Percentiles rank a stretch among this genome's conserved stretches.
Conservation (phyloP, 1,139 yeast genomes). For the Sugiyamaella novakii region DNA sequence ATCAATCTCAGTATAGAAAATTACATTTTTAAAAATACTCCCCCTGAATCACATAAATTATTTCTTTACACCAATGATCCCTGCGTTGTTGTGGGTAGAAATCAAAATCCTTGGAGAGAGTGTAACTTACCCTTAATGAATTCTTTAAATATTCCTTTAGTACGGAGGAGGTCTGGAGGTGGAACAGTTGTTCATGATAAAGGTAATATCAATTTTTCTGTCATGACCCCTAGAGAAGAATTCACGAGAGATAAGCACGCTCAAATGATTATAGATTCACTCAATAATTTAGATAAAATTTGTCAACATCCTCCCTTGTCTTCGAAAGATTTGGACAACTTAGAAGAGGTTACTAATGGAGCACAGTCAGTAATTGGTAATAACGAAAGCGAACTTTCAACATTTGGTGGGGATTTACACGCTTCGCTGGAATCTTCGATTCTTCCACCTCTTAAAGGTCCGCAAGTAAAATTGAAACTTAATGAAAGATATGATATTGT, state of each 20-base stretch:
- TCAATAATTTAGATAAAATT: slow-evolving; percentile 43
- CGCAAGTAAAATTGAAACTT: slow-evolving; percentile 46
- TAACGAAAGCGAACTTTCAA: slow-evolving; percentile 1
- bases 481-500: slow-evolving; percentile 83
- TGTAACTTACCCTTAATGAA: slow-evolving; percentile 64
- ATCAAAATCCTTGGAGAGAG: slow-evolving; percentile 94
- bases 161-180: slow-evolving; percentile 88
- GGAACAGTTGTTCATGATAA: slow-evolving; percentile 95
- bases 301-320: slow-evolving; percentile 14
- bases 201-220: slow-evolving; percentile 90
- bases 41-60: slow-evolving; percentile 45
- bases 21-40: slow-evolving; percentile 67
- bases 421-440: slow-evolving; percentile 2
- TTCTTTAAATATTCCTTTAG: slow-evolving; percentile 60
- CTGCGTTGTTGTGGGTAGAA: slow-evolving; percentile 93
- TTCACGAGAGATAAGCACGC: slow-evolving; percentile 71
- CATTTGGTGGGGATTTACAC: slow-evolving; percentile 4
- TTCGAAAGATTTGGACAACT: slow-evolving; percentile 1
- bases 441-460: slow-evolving; percentile 32
- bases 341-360: not conserved
- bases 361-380: slow-evolving; percentile 4
- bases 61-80: slow-evolving; percentile 76
- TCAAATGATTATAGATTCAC: slow-evolving; percentile 51
- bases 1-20: slow-evolving; percentile 83
- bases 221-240: slow-evolving; percentile 65